phyloP scores from a whole-genome alignment of 441 rosid genomes.

The Hura crepitans region DNA sequence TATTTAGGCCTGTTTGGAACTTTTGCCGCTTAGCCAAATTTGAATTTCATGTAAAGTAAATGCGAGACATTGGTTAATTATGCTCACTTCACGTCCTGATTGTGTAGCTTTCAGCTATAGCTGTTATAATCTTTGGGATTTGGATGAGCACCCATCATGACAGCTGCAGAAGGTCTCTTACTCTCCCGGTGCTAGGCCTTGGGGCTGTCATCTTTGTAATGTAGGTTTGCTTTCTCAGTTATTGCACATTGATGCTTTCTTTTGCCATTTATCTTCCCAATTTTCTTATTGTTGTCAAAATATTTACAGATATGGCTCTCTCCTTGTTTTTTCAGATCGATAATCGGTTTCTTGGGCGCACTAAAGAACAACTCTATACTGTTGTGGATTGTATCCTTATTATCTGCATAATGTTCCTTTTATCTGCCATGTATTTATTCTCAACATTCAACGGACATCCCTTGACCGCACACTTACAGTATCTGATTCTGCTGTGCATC shows the following conservation, averaged over 20 bases:
- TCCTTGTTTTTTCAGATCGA: constrained; percentile 49
- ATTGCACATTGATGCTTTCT: not conserved
- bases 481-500: constrained; percentile 59
- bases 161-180: constrained; percentile 72
- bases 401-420: not conserved
- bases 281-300: not conserved
- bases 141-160: constrained; percentile 96
- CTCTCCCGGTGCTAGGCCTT: constrained; percentile 78
- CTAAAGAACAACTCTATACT: constrained; percentile 68
- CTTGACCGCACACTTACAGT: constrained; percentile 58
- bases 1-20: not conserved
- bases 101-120: constrained; percentile 68
- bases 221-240: constrained; percentile 38
- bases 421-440: not conserved
- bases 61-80: not conserved
- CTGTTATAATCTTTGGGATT: constrained; percentile 68
- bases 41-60: constrained; percentile 5
- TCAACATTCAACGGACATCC: constrained; percentile 22
- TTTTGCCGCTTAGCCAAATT: constrained; percentile 8
- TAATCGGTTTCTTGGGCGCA: constrained; percentile 86
- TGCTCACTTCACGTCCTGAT: constrained; percentile 12
- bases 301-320: not conserved
- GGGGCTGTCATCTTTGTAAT: constrained; percentile 68
- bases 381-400: constrained; percentile 91
- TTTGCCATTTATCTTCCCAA: constrained; percentile 7